phyloP scores from a whole-genome alignment of 75 land plant genomes.

The Selaginella moellendorffii region DNA sequence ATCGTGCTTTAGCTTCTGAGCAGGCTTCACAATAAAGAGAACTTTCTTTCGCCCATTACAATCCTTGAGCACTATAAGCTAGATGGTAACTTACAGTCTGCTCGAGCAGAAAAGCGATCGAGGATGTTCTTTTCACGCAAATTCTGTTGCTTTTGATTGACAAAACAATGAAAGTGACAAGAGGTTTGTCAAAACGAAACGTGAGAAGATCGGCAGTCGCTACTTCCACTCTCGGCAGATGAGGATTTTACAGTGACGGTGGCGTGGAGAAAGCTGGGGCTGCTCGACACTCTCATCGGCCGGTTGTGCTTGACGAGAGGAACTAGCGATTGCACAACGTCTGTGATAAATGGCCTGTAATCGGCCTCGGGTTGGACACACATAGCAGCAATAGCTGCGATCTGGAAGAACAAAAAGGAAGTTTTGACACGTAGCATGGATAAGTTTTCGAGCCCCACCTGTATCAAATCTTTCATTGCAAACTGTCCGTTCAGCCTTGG shows the following conservation, averaged over 20 bases:
- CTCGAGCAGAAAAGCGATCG: too few relatives aligned
- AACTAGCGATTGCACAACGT: conserved; percentile 10
- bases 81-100: too few relatives aligned
- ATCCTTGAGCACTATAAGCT: too few relatives aligned
- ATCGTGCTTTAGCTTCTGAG: too few relatives aligned
- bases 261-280: conserved; percentile 20
- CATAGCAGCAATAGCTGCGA: conserved; percentile 6
- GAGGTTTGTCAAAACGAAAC: too few relatives aligned
- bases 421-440: background rate
- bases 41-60: too few relatives aligned
- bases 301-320: background rate
- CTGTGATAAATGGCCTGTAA: conserved; percentile 4
- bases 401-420: background rate
- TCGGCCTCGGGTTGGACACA: conserved; percentile 10
- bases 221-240: background rate
- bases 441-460: conserved; percentile 13
- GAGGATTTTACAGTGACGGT: conserved; percentile 22
- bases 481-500: conserved; percentile 53
- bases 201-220: background rate
- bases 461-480: conserved; percentile 49
- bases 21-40: too few relatives aligned
- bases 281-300: conserved; percentile 22
- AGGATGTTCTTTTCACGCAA: too few relatives aligned
- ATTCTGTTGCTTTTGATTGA: too few relatives aligned
- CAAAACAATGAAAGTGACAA: too few relatives aligned